phyloP scores from a whole-genome alignment of 192 early-diverging fungal species.

The Fimicolochytrium jonesii region DNA sequence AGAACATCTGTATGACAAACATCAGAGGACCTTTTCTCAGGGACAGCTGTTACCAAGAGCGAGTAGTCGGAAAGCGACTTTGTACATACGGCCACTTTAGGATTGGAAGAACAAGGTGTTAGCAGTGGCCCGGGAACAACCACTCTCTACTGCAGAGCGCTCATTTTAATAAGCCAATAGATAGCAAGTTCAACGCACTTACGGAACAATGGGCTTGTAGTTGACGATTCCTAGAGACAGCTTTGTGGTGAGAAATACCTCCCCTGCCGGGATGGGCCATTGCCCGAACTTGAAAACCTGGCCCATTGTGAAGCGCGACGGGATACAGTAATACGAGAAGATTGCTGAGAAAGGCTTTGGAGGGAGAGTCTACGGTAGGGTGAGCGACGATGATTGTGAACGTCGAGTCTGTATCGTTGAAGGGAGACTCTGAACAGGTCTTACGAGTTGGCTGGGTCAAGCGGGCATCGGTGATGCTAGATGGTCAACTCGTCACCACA shows the following conservation, averaged over 20 bases:
- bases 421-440: too few relatives aligned
- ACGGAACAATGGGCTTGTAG: slow-evolving; percentile 86
- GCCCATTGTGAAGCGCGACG: too few relatives aligned
- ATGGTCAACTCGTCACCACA: too few relatives aligned
- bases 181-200: slow-evolving; percentile 33
- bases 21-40: background rate
- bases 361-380: too few relatives aligned
- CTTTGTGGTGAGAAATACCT: slow-evolving; percentile 72
- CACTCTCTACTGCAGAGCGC: too few relatives aligned
- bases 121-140: background rate
- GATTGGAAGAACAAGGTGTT: background rate
- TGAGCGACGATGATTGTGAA: too few relatives aligned
- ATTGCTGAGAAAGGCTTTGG: too few relatives aligned
- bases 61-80: background rate
- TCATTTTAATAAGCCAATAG: too few relatives aligned
- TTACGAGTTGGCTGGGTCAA: too few relatives aligned
- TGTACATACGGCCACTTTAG: background rate
- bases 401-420: too few relatives aligned
- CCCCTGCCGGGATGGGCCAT: slow-evolving; percentile 56
- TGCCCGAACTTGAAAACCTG: slow-evolving; percentile 79
- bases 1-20: slow-evolving; percentile 67
- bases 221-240: slow-evolving; percentile 82
- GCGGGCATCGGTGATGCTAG: too few relatives aligned
- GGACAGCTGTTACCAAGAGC: background rate
- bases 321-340: too few relatives aligned